Percentiles rank a stretch among this genome's conserved stretches.
phyloP scores from a whole-genome alignment of 2,329 filamentous ascomycete species.

The Aspergillus awamori region DNA sequence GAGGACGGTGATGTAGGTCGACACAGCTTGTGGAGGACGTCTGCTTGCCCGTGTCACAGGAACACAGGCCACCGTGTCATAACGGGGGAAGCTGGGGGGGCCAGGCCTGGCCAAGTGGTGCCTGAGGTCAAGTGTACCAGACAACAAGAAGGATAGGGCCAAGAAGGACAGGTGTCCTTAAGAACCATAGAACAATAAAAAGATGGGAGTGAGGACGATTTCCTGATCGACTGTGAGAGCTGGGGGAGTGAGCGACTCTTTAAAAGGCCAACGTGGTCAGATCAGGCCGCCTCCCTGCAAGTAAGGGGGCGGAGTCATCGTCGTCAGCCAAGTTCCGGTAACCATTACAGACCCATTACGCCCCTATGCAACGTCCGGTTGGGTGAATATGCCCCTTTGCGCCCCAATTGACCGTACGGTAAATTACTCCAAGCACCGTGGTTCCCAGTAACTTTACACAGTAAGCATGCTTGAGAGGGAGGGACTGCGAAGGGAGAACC shows the following conservation, averaged over 20 bases:
- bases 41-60: conserved; percentile 17
- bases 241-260: conserved; percentile 31
- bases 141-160: conserved; percentile 21
- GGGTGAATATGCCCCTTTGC: not conserved
- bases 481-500: no score
- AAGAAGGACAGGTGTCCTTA: conserved; percentile 42
- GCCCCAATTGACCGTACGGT: not conserved
- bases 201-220: conserved; percentile 15
- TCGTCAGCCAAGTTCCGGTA: conserved; percentile 23
- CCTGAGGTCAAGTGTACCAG: conserved; percentile 13
- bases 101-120: conserved; percentile 24
- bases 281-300: conserved; percentile 20
- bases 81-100: conserved; percentile 32
- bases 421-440: not conserved
- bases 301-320: conserved; percentile 24
- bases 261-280: conserved; percentile 48
- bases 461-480: not conserved
- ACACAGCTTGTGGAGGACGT: conserved; percentile 7
- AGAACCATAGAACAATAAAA: conserved; percentile 20
- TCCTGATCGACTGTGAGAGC: conserved; percentile 2
- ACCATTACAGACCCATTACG: conserved; percentile 13
- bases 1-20: conserved; percentile 3
- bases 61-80: conserved; percentile 43
- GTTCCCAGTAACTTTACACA: not conserved
- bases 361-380: not conserved